Evolutionary conservation across 2,329 filamentous ascomycete genomes (phyloP).

Genomic region (Orbilia quercus): DNA sequence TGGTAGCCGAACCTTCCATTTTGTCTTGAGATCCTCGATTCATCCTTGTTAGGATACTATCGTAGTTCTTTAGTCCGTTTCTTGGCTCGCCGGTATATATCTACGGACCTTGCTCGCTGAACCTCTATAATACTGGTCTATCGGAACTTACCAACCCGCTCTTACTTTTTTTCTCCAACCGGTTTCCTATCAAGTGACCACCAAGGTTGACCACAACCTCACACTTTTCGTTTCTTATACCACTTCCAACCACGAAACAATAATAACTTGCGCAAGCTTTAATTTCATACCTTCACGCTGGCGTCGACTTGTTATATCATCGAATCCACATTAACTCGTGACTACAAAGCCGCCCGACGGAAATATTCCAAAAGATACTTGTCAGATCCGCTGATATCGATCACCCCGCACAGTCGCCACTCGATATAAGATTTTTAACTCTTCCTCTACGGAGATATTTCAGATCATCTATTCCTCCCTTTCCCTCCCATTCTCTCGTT

Average conservation of each 20-base stretch:
- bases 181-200: constrained; percentile 50
- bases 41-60: constrained; percentile 49
- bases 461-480: constrained; percentile 37
- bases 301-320: constrained; percentile 35
- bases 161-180: constrained; percentile 56
- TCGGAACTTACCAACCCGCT: constrained; percentile 48
- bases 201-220: constrained; percentile 31
- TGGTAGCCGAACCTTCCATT: constrained; percentile 56
- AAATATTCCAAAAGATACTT: constrained; percentile 45
- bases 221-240: constrained; percentile 39
- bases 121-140: constrained; percentile 44
- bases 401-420: constrained; percentile 18
- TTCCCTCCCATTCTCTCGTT: constrained; percentile 14
- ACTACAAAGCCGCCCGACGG: constrained; percentile 54
- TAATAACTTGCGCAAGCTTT: constrained; percentile 51
- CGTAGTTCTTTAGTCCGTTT: constrained; percentile 11
- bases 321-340: constrained; percentile 34
- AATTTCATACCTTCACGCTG: constrained; percentile 55
- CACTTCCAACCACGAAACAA: constrained; percentile 27
- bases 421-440: constrained; percentile 54
- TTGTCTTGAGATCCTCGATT: constrained; percentile 51
- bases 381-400: constrained; percentile 53
- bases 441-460: constrained; percentile 52
- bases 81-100: constrained; percentile 53
- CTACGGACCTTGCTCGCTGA: constrained; percentile 37